Conservation (phyloP, 2,329 filamentous ascomycete genomes). For the Aspergillus melleus region DNA sequence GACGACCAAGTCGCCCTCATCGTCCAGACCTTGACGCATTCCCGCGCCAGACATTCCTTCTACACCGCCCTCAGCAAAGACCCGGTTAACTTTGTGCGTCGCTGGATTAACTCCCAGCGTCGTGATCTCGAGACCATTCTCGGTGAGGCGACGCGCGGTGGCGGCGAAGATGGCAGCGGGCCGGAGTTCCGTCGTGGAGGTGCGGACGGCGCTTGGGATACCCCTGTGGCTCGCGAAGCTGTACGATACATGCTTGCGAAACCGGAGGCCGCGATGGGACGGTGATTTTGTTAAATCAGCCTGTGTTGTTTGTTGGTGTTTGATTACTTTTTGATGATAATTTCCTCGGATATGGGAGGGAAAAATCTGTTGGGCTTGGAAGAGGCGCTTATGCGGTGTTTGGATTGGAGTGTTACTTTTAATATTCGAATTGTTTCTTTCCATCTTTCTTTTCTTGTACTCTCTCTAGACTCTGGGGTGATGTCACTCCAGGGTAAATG, state of each 20-base stretch:
- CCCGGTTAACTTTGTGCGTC: constrained; percentile 77
- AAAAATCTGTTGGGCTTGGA: constrained; percentile 5
- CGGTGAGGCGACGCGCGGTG: constrained; percentile 69
- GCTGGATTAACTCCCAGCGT: constrained; percentile 90
- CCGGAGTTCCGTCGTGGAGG: constrained; percentile 52
- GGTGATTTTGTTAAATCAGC: constrained; percentile 5
- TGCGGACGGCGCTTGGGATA: constrained; percentile 63
- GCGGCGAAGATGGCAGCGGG: constrained; percentile 54
- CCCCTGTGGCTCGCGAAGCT: constrained; percentile 60
- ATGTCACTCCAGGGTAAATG: not conserved
- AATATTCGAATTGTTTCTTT: constrained; percentile 5
- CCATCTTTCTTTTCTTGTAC: not conserved
- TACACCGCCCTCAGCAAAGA: constrained; percentile 76
- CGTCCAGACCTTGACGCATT: constrained; percentile 77
- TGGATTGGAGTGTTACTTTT: constrained; percentile 18
- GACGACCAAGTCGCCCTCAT: constrained; percentile 85
- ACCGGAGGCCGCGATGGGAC: constrained; percentile 36
- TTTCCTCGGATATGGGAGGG: not conserved
- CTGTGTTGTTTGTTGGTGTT: not conserved
- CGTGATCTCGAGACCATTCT: constrained; percentile 85
- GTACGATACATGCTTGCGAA: constrained; percentile 62
- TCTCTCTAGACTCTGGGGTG: not conserved
- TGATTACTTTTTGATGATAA: not conserved
- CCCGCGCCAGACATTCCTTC: constrained; percentile 89
- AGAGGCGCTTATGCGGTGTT: constrained; percentile 28